Conservation (phyloP, 306 rosid genomes). For the Cucumis melo region DNA sequence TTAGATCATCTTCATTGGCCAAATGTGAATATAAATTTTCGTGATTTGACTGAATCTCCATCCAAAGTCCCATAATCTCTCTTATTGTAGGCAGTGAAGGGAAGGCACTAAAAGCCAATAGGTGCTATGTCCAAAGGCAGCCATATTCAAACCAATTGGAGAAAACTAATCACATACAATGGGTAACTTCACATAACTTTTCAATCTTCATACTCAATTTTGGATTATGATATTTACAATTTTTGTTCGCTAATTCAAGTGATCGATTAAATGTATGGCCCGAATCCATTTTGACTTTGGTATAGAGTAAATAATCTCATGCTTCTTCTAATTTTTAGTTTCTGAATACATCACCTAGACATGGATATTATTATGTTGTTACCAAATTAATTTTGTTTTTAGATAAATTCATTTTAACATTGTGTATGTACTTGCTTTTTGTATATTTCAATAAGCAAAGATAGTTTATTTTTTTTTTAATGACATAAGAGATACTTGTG, state of each 20-base stretch:
- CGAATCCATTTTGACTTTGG: background rate
- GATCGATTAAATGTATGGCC: constrained; percentile 17
- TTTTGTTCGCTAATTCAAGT: constrained; percentile 44
- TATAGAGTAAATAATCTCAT: background rate
- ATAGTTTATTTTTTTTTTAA: too few species aligned
- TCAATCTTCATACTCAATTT: background rate
- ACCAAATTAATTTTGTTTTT: background rate
- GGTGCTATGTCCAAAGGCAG: constrained; percentile 35
- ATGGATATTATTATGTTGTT: background rate
- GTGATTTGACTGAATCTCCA: constrained; percentile 60
- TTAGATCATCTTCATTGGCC: too few species aligned
- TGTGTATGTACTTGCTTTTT: too few species aligned
- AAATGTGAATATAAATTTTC: too few species aligned
- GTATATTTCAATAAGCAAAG: too few species aligned
- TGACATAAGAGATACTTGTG: too few species aligned
- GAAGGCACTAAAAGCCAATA: constrained; percentile 76
- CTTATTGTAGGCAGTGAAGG: constrained; percentile 81
- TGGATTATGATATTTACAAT: background rate
- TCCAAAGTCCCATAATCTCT: constrained; percentile 77
- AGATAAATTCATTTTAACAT: too few species aligned
- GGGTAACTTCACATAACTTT: constrained; percentile 37
- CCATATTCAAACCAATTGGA: too few species aligned
- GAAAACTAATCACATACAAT: constrained; percentile 64
- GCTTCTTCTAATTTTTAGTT: background rate
- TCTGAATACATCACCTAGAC: too few species aligned